Evolutionary conservation across 2,329 filamentous ascomycete genomes (phyloP).

Genomic region (Tympanopsis confertula): DNA sequence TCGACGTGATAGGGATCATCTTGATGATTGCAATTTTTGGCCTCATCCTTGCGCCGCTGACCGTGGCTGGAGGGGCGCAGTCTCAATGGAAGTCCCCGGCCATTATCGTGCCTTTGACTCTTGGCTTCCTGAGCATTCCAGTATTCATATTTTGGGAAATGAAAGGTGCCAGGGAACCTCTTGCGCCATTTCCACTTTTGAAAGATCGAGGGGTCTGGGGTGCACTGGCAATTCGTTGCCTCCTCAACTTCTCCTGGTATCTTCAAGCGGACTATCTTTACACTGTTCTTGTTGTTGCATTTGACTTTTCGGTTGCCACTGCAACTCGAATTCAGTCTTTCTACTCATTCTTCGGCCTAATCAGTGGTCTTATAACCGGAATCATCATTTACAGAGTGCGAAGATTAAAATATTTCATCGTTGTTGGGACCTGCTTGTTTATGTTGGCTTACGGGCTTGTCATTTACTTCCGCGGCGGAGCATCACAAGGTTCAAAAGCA

Average conservation of each 20-base stretch:
- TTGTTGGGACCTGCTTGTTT: slow-evolving; percentile 46
- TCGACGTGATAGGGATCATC: slow-evolving; percentile 38
- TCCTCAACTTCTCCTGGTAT: slow-evolving; percentile 42
- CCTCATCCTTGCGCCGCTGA: slow-evolving; percentile 36
- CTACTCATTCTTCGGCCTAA: slow-evolving; percentile 32
- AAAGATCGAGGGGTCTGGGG: slow-evolving; percentile 56
- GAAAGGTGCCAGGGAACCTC: slow-evolving; percentile 16
- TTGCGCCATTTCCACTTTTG: slow-evolving; percentile 26
- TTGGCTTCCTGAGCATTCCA: slow-evolving; percentile 35
- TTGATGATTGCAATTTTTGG: slow-evolving; percentile 31
- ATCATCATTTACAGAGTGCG: slow-evolving; percentile 43
- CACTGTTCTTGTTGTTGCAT: slow-evolving; percentile 48
- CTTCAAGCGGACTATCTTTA: slow-evolving; percentile 55
- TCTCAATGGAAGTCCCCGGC: slow-evolving; percentile 36
- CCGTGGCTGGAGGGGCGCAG: slow-evolving; percentile 35
- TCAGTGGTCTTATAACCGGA: slow-evolving; percentile 43
- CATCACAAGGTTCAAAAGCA: slow-evolving; percentile 25
- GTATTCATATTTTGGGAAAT: slow-evolving; percentile 41
- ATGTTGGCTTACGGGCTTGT: slow-evolving; percentile 55
- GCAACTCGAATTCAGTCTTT: slow-evolving; percentile 49
- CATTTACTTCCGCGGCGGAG: slow-evolving; percentile 48
- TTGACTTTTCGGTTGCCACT: slow-evolving; percentile 40
- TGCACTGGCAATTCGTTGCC: slow-evolving; percentile 42
- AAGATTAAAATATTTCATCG: slow-evolving; percentile 52
- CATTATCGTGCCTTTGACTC: slow-evolving; percentile 35